Conservation (phyloP, 2,329 filamentous ascomycete genomes). For the Septoria petroselini region DNA sequence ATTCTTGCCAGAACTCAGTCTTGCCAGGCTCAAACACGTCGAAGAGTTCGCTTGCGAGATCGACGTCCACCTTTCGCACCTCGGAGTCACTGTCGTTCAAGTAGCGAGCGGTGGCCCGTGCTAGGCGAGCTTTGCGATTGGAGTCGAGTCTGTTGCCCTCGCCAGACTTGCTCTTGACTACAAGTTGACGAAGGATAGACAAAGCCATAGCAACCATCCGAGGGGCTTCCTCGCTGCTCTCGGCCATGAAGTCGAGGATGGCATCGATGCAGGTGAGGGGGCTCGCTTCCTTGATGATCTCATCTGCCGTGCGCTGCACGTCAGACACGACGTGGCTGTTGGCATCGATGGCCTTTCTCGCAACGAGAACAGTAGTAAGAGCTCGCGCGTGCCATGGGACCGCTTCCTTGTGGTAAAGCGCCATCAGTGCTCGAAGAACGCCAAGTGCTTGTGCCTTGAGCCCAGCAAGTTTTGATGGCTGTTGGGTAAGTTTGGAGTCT, state of each 20-base stretch:
- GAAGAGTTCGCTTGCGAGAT: slow-evolving; percentile 72
- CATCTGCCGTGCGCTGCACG: slow-evolving; percentile 69
- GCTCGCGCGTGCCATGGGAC: slow-evolving; percentile 65
- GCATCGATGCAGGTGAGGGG: slow-evolving; percentile 47
- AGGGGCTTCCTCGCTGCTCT: slow-evolving; percentile 40
- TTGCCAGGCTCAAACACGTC: slow-evolving; percentile 35
- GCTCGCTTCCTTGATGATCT: slow-evolving; percentile 64
- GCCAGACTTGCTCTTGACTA: slow-evolving; percentile 43
- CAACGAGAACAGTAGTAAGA: slow-evolving; percentile 63
- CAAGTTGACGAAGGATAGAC: slow-evolving; percentile 59
- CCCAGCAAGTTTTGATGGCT: slow-evolving; percentile 47
- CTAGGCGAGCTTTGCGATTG: slow-evolving; percentile 26
- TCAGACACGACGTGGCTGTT: slow-evolving; percentile 67
- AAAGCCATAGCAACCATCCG: slow-evolving; percentile 56
- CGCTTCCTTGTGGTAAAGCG: slow-evolving; percentile 63
- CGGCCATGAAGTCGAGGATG: slow-evolving; percentile 41
- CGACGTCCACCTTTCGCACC: slow-evolving; percentile 66
- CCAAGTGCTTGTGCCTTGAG: slow-evolving; percentile 71
- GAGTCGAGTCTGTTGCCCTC: slow-evolving; percentile 23
- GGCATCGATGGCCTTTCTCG: slow-evolving; percentile 63
- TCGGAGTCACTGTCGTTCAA: slow-evolving; percentile 34
- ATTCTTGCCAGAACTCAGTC: slow-evolving; percentile 62
- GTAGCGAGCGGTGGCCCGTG: slow-evolving; percentile 29
- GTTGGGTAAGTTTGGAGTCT: slow-evolving; percentile 44
- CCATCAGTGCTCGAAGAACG: slow-evolving; percentile 69